These are phyloP conservation scores for Periconia sp. DNA, from an alignment of 2,329 filamentous ascomycete genomes.

Conservation along the genomic window DNA sequence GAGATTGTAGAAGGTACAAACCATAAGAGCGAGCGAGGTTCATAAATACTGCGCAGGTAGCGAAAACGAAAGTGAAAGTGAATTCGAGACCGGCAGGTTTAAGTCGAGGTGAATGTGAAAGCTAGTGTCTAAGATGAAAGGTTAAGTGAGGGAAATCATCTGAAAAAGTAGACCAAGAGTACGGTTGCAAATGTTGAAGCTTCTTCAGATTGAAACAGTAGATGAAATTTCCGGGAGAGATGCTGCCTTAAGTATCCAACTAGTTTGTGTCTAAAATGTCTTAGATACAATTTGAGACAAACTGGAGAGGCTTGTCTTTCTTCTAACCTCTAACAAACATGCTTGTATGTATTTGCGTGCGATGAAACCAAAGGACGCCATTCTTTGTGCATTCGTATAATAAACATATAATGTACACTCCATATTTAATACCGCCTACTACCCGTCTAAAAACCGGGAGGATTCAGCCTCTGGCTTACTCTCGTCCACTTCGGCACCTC, in stretches of 20 bases:
- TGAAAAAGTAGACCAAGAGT: not conserved
- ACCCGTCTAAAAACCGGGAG: constrained; percentile 79
- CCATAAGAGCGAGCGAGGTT: not conserved
- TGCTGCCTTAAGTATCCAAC: constrained; percentile 18
- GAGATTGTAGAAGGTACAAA: not conserved
- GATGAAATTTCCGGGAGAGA: constrained; percentile 7
- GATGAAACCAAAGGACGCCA: too few relatives aligned
- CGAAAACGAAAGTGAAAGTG: not conserved
- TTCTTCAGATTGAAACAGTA: not conserved
- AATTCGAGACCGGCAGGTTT: not conserved
- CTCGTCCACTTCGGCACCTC: constrained; percentile 78
- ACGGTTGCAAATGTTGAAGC: not conserved
- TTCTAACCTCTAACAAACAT: too few relatives aligned
- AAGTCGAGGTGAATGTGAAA: constrained; percentile 1
- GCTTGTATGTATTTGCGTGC: too few relatives aligned
- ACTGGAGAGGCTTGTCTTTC: too few relatives aligned
- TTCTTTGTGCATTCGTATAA: too few relatives aligned
- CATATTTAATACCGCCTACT: not conserved
- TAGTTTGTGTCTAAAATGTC: too few relatives aligned
- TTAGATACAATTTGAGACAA: too few relatives aligned
- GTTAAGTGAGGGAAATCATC: not conserved
- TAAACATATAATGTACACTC: constrained; percentile 36
- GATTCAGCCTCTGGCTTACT: constrained; percentile 91
- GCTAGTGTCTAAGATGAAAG: not conserved
- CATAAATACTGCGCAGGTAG: not conserved